Percentiles rank a stretch among this genome's conserved stretches.
Evolutionary conservation across 75 land plant genomes (phyloP).

Genomic region (Chamaecyparis obtusa): DNA sequence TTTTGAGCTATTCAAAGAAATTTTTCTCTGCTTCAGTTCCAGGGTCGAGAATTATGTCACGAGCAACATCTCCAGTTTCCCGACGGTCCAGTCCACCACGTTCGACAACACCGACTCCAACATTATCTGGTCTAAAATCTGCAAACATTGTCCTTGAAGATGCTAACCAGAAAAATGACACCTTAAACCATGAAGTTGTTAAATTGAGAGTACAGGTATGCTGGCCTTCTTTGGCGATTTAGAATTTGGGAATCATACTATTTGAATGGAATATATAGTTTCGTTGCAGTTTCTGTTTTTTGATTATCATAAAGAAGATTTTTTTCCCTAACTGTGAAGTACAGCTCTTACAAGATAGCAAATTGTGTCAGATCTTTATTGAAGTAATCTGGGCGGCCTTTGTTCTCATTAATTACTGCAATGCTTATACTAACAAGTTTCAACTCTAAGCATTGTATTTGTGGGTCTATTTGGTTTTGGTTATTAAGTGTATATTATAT

Average conservation of each 20-base stretch:
- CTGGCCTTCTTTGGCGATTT: background rate
- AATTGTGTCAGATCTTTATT: background rate
- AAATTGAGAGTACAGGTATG: constrained; percentile 51
- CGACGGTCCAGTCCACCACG: constrained; percentile 66
- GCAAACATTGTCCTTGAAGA: constrained; percentile 25
- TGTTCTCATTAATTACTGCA: background rate
- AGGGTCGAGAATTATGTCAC: constrained; percentile 53
- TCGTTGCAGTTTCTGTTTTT: background rate
- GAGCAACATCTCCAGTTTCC: constrained; percentile 65
- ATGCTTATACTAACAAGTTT: too few relatives aligned
- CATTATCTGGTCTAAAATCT: constrained; percentile 28
- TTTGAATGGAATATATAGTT: background rate
- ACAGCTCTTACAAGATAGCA: background rate
- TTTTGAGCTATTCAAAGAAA: constrained; percentile 38
- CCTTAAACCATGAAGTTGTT: constrained; percentile 36
- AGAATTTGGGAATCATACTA: background rate
- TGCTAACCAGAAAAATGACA: constrained; percentile 33
- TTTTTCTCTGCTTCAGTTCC: constrained; percentile 64
- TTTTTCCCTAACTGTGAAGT: background rate
- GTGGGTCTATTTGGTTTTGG: too few relatives aligned
- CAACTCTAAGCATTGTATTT: too few relatives aligned
- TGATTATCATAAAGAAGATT: background rate
- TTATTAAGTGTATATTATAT: too few relatives aligned
- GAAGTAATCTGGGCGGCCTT: background rate
- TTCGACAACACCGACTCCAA: constrained; percentile 41